Evolutionary conservation across 2,329 filamentous ascomycete species (phyloP), one percentile per base, ranked within the genome.

Genomic region (Cladosporium sp.): DNA sequence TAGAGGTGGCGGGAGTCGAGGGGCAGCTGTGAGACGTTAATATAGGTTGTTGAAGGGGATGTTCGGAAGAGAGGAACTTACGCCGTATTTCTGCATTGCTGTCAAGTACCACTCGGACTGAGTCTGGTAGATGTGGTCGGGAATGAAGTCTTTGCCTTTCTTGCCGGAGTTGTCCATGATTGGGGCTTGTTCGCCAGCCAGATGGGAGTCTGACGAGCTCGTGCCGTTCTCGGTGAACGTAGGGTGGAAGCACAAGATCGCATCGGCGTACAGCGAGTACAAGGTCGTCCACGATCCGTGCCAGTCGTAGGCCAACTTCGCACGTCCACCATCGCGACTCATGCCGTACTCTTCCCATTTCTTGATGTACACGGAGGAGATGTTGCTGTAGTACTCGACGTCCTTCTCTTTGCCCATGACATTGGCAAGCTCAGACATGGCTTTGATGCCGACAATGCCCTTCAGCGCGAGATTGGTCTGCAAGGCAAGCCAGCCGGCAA

Each of bases 391-490:
- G 68, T 87, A 82, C 52, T 84, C 79, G 57, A 81, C 83, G 65
- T 91, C 86, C 2, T 80, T 78, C 2, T 80, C 73, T 57, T 90
- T 83, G 49, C 86, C 87, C 12, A 88, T 85, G 3, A 89, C 77
- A 28, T 84, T 81, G 1, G 91, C 85, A 28, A 95, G 84, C 70
- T 89, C 86, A 70, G 87, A 87, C 88, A 93, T 93, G 28, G 91
- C 91, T 74, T 88, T 87, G 76, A 94, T 90, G 26, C 90, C 92
- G 65, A 95, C 87, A 70, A 94, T 93, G 52, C 92, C 92, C 78
- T 95, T 95, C 68, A 95, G 82, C 0, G 91, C 92, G 26, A 95
- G 82, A 73, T 95, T 93, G 2, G 91, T 93, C 76, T 94, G 91
- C 69, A 93, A 88, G 4, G 88, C 86, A 24, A 93, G 82, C 77